A percentile compares a stretch with the other conserved stretches of the same genome.
phyloP scores from a whole-genome alignment of 768 basidiomycete genomes.

The Amanita fuliginea region DNA sequence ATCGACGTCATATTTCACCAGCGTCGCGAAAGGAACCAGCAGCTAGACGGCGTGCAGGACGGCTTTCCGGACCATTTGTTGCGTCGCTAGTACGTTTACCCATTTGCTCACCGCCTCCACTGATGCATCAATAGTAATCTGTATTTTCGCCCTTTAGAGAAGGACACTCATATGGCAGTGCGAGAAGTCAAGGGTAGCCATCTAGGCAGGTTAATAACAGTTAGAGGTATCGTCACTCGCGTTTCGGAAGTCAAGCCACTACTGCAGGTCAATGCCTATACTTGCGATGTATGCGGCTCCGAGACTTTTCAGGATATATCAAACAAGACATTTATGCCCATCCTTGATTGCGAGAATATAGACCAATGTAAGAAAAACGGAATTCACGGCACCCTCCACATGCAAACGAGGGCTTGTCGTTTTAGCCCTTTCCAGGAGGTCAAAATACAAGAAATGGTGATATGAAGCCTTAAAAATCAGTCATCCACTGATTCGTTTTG shows the following conservation, averaged over 20 bases:
- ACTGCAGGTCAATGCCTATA: conserved; percentile 94
- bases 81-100: conserved; percentile 78
- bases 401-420: conserved; percentile 96
- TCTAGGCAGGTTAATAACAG: conserved; percentile 90
- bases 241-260: conserved; percentile 99
- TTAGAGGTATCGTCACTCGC: conserved; percentile 95
- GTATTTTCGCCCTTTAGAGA: conserved; percentile 84
- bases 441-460: conserved; percentile 97
- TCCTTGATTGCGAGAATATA: conserved; percentile 80
- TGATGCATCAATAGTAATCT: conserved; percentile 53
- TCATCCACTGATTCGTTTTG: background rate
- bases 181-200: conserved; percentile 80
- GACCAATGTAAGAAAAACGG: conserved; percentile 79
- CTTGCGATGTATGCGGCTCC: conserved; percentile 95
- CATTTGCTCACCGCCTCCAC: conserved; percentile 6
- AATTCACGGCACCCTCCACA: conserved; percentile 83
- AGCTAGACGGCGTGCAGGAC: conserved; percentile 59
- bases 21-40: conserved; percentile 78
- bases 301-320: conserved; percentile 98
- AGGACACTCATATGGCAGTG: conserved; percentile 73
- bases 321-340: conserved; percentile 82
- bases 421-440: conserved; percentile 98
- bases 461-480: conserved; percentile 6
- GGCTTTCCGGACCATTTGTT: conserved; percentile 88
- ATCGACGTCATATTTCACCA: conserved; percentile 96